A percentile compares a stretch with the other conserved stretches of the same genome.
phyloP scores from a whole-genome alignment of 228 moss, liverwort and hornwort species.

The Sphagnum magellanicum region DNA sequence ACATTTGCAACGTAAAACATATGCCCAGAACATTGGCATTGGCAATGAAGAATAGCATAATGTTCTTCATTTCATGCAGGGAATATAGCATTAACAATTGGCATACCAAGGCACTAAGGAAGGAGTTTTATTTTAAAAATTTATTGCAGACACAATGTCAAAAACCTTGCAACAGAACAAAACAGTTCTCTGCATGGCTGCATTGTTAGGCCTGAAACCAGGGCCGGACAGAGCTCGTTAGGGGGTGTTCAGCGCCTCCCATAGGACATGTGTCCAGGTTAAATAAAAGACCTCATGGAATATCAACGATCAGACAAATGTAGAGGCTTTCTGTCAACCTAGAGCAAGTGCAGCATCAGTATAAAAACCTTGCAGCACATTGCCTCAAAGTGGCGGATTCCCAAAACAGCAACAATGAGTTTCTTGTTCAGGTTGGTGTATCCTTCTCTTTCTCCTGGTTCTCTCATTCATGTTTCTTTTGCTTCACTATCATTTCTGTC shows the following conservation, averaged over 20 bases:
- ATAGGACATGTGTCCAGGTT: conserved; percentile 69
- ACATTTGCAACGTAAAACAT: no score
- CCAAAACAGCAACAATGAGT: conserved; percentile 59
- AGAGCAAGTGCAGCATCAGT: conserved; percentile 84
- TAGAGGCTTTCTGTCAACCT: conserved; percentile 84
- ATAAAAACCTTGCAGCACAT: conserved; percentile 52
- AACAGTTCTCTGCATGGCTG: no score
- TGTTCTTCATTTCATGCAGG: conserved; percentile 10
- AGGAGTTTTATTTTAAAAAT: no score
- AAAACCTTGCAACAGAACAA: no score
- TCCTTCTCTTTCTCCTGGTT: neutral
- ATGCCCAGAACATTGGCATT: no score
- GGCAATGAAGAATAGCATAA: no score
- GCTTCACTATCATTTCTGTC: neutral
- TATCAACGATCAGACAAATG: conserved; percentile 83
- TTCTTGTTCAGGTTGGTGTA: conserved; percentile 55
- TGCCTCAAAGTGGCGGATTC: conserved; percentile 66
- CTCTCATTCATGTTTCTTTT: neutral
- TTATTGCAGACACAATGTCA: no score
- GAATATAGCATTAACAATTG: conserved; percentile 30
- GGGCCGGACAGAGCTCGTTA: conserved; percentile 66
- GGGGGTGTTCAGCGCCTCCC: conserved; percentile 76
- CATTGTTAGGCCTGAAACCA: no score
- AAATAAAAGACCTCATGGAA: conserved; percentile 76
- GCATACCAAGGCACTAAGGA: conserved; percentile 16